phyloP scores from a whole-genome alignment of 208 protist species.

The Acanthamoeba castellanii region DNA sequence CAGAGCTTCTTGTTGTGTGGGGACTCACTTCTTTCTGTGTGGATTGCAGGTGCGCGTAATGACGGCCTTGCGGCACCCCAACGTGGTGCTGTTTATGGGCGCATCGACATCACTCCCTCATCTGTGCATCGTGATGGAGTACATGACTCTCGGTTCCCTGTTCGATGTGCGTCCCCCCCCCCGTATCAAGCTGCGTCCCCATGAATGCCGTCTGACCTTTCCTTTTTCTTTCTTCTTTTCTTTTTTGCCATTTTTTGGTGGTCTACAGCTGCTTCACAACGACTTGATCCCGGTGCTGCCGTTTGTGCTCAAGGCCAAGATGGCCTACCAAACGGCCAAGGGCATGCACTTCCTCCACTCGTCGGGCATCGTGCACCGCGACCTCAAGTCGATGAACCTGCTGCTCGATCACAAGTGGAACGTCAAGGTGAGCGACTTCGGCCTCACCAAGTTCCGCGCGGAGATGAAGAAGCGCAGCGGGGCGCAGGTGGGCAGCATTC shows the following conservation, averaged over 20 bases:
- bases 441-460: slow-evolving; percentile 29
- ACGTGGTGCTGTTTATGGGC: slow-evolving; percentile 74
- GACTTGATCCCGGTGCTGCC: slow-evolving; percentile 1
- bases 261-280: slow-evolving; percentile 7
- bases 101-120: background rate
- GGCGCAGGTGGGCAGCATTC: background rate
- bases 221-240: background rate
- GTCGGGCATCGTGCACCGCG: background rate
- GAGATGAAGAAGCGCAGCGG: background rate
- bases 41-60: slow-evolving; percentile 70
- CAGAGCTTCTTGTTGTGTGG: background rate
- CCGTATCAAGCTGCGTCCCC: background rate
- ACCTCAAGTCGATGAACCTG: slow-evolving; percentile 1
- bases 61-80: slow-evolving; percentile 72
- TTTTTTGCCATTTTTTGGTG: background rate
- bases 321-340: slow-evolving; percentile 28
- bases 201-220: background rate
- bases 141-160: slow-evolving; percentile 7
- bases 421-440: slow-evolving; percentile 20
- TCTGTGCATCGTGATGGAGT: slow-evolving; percentile 44
- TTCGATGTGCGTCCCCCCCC: background rate
- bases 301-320: slow-evolving; percentile 17
- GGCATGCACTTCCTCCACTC: slow-evolving; percentile 60
- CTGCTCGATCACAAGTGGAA: background rate
- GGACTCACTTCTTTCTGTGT: background rate